Evolutionary conservation across 768 basidiomycete genomes (phyloP).

Genomic region (Lactarius tabidus): DNA sequence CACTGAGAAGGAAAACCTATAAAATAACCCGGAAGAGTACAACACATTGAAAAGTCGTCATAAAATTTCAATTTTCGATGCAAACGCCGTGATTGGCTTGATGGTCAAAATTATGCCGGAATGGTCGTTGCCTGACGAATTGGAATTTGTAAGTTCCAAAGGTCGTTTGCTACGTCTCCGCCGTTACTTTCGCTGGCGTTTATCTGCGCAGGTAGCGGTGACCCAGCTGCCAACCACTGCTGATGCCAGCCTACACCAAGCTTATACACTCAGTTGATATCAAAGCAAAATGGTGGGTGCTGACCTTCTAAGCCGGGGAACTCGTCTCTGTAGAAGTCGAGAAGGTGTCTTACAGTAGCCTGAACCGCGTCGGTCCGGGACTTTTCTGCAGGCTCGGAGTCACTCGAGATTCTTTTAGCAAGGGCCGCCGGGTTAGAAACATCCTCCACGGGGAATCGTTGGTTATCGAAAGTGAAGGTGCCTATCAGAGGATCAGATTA

Average conservation of each 20-base stretch:
- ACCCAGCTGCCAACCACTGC: conserved; percentile 12
- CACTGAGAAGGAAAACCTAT: background rate
- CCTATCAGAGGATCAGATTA: background rate
- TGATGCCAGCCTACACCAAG: conserved; percentile 6
- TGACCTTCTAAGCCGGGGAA: conserved; percentile 15
- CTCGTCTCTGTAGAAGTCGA: conserved; percentile 16
- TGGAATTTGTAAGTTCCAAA: conserved; percentile 17
- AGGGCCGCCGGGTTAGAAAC: conserved; percentile 11
- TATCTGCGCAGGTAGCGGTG: conserved; percentile 8
- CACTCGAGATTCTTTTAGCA: background rate
- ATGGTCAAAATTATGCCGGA: background rate
- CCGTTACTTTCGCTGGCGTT: too few species aligned
- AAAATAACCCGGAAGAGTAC: background rate
- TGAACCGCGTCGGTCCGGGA: conserved; percentile 6
- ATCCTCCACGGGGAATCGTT: conserved; percentile 11
- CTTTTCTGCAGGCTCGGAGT: background rate
- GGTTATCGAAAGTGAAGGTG: conserved; percentile 9
- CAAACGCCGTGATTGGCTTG: background rate
- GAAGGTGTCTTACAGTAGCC: conserved; percentile 9
- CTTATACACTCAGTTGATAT: background rate
- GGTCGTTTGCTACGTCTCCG: conserved; percentile 3
- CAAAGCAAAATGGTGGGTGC: background rate
- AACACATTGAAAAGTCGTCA: background rate
- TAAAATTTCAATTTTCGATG: too few species aligned
- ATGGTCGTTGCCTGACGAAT: background rate